Percentiles rank a stretch among this genome's conserved stretches.
Evolutionary conservation across 2,329 filamentous ascomycete genomes (phyloP).

Genomic region (Aspergillus tubingensis): DNA sequence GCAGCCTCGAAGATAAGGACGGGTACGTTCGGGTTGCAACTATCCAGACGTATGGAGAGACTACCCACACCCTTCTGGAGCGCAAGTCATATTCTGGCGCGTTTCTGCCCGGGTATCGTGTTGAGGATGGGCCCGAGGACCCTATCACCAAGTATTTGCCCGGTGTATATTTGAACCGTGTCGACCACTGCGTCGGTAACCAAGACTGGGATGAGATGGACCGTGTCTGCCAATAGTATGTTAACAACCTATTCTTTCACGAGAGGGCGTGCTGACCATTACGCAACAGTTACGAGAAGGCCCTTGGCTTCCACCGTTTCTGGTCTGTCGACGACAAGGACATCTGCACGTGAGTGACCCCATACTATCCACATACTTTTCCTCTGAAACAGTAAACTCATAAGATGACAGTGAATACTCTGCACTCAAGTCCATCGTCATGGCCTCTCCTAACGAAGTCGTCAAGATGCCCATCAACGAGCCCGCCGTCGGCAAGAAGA

Average conservation of each 20-base stretch:
- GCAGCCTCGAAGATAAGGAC: constrained; percentile 61
- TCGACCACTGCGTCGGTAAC: constrained; percentile 98
- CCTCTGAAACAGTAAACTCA: not conserved
- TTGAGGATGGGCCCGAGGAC: constrained; percentile 51
- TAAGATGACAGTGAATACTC: constrained; percentile 67
- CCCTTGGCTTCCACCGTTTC: constrained; percentile 92
- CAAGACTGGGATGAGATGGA: constrained; percentile 93
- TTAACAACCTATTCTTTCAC: constrained; percentile 3
- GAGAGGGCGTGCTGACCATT: not conserved
- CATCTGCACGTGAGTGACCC: constrained; percentile 65
- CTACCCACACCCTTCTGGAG: constrained; percentile 87
- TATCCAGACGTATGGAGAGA: constrained; percentile 91
- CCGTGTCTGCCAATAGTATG: constrained; percentile 60
- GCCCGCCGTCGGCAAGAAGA: constrained; percentile 84
- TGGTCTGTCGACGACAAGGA: constrained; percentile 94
- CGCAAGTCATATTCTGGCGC: constrained; percentile 68
- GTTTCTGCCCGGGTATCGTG: constrained; percentile 82
- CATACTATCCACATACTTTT: too few relatives aligned
- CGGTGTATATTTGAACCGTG: constrained; percentile 66
- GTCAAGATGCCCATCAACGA: constrained; percentile 99
- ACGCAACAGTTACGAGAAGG: constrained; percentile 73
- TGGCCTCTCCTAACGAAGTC: constrained; percentile 78
- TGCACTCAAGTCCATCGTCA: constrained; percentile 84
- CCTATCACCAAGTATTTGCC: constrained; percentile 58
- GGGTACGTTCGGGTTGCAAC: constrained; percentile 73